These are phyloP conservation scores for Gossypium bickii DNA, from an alignment of 345 rosid species.

Conservation along the genomic window DNA sequence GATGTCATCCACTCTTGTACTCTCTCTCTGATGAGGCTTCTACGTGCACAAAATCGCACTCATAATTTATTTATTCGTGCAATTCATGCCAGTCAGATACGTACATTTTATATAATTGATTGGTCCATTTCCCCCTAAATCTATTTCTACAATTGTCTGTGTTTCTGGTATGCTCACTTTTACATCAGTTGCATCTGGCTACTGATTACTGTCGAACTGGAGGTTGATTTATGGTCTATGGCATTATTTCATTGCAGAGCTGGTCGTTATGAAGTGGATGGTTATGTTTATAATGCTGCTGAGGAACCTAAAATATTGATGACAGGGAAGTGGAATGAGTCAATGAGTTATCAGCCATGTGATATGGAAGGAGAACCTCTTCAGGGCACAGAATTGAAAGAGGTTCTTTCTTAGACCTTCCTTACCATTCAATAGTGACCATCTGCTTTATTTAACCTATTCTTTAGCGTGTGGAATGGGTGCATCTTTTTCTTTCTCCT, in stretches of 20 bases:
- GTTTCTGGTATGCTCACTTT: neutral
- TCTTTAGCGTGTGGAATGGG: neutral
- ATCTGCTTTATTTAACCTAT: neutral
- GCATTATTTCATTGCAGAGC: constrained; percentile 40
- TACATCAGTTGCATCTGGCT: neutral
- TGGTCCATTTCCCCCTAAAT: neutral
- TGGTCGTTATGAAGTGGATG: constrained; percentile 87
- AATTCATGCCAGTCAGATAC: neutral
- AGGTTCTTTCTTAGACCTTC: constrained; percentile 31
- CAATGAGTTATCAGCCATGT: constrained; percentile 79
- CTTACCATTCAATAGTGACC: neutral
- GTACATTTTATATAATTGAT: neutral
- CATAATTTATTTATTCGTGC: neutral
- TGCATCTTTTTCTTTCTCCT: neutral
- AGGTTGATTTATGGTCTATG: neutral
- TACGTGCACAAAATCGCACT: neutral
- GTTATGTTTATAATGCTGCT: constrained; percentile 67
- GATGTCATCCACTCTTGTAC: neutral
- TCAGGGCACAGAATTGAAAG: constrained; percentile 68
- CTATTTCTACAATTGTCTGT: neutral
- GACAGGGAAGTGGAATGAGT: constrained; percentile 84
- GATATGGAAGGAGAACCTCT: constrained; percentile 73
- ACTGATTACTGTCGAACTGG: neutral
- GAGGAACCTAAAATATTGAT: constrained; percentile 79
- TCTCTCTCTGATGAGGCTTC: neutral